phyloP scores from a whole-genome alignment of 805 yeast genomes.

The Nakazawaea ernobii region DNA sequence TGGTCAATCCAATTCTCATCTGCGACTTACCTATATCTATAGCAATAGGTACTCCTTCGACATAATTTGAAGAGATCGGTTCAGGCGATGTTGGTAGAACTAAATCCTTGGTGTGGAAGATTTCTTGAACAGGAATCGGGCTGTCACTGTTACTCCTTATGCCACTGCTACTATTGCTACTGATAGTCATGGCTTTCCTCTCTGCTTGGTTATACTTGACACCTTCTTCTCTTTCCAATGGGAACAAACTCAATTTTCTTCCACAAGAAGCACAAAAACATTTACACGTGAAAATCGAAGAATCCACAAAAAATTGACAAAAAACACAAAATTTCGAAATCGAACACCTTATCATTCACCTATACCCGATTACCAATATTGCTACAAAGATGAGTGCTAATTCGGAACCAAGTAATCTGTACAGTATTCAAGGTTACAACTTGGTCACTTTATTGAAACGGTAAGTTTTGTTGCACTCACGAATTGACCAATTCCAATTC shows the following conservation, averaged over 20 bases:
- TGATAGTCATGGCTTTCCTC: background rate
- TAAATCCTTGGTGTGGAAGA: conserved; percentile 37
- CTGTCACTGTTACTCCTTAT: background rate
- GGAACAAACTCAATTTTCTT: background rate
- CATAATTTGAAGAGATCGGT: conserved; percentile 44
- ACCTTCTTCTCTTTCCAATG: background rate
- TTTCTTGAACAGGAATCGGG: conserved; percentile 31
- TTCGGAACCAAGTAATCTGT: conserved; percentile 12
- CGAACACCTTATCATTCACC: too few species aligned
- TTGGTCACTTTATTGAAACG: conserved; percentile 73
- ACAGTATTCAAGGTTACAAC: conserved; percentile 77
- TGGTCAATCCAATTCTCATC: conserved; percentile 56
- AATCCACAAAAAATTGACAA: background rate
- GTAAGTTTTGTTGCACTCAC: conserved; percentile 24
- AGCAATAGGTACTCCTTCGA: conserved; percentile 67
- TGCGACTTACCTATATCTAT: conserved; percentile 75
- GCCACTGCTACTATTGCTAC: background rate
- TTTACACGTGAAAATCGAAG: too few species aligned
- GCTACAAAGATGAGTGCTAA: background rate
- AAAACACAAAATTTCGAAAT: too few species aligned
- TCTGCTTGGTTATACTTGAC: background rate
- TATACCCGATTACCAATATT: too few species aligned
- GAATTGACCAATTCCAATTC: background rate
- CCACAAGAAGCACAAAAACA: too few species aligned
- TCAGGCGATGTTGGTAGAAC: conserved; percentile 32